Conservation (phyloP, 2,329 filamentous ascomycete species). For the Phialophora verrucosa region DNA sequence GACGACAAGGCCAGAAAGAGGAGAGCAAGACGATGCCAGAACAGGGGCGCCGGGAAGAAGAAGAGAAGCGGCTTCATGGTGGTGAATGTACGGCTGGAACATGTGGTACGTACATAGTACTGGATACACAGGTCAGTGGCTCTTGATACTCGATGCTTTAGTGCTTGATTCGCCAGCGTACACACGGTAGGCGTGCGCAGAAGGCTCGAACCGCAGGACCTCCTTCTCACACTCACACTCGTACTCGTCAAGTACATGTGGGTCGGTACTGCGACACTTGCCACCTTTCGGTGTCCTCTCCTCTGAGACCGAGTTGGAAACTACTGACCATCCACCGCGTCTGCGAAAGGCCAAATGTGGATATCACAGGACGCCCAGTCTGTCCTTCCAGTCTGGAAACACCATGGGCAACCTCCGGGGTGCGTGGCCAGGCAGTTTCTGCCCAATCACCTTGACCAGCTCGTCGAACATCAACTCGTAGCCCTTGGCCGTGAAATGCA, state of each 20-base stretch:
- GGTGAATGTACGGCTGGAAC: background rate
- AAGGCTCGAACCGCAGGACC: background rate
- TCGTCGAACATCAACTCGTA: conserved; percentile 63
- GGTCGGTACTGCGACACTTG: background rate
- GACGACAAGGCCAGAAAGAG: background rate
- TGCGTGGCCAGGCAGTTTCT: conserved; percentile 60
- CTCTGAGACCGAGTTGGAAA: background rate
- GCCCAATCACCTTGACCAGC: conserved; percentile 57
- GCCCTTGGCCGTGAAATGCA: conserved; percentile 64
- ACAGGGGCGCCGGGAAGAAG: background rate
- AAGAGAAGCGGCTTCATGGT: background rate
- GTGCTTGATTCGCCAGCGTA: too few relatives aligned
- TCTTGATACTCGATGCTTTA: background rate
- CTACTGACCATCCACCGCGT: background rate
- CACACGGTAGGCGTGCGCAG: background rate
- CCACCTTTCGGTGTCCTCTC: background rate
- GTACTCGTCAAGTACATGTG: background rate
- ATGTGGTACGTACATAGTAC: background rate
- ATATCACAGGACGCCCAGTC: conserved; percentile 15
- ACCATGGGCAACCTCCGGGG: conserved; percentile 59
- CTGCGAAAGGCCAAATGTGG: background rate
- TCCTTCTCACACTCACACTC: background rate
- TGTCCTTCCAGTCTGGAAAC: conserved; percentile 57
- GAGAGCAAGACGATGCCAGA: background rate
- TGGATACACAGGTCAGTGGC: background rate